Evolutionary conservation across 176 grass and related monocot genomes (phyloP).

Genomic region (Puya raimondii): DNA sequence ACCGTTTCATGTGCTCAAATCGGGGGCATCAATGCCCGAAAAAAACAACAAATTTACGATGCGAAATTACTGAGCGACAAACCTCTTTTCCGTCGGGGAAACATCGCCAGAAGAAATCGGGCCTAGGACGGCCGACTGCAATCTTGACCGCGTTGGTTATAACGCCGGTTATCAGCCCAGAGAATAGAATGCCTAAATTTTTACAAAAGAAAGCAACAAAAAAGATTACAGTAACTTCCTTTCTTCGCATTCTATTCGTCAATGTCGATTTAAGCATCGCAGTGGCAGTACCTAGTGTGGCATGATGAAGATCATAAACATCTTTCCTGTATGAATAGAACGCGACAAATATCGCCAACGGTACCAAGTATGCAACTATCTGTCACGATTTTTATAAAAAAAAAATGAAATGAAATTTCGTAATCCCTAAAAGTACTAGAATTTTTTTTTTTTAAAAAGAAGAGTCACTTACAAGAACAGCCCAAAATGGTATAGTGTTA

Average conservation of each 20-base stretch:
- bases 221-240: neutral
- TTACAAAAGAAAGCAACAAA: neutral
- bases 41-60: neutral
- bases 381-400: slow-evolving; percentile 15
- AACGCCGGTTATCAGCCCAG: slow-evolving; percentile 63
- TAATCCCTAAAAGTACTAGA: neutral
- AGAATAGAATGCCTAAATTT: slow-evolving; percentile 47
- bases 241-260: neutral
- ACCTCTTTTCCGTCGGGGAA: slow-evolving; percentile 94
- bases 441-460: neutral
- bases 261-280: neutral
- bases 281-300: slow-evolving; percentile 43
- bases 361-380: slow-evolving; percentile 53
- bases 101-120: slow-evolving; percentile 88
- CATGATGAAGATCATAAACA: slow-evolving; percentile 81
- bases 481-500: slow-evolving; percentile 59
- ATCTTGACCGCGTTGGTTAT: slow-evolving; percentile 54
- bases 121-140: slow-evolving; percentile 71
- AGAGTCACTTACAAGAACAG: slow-evolving; percentile 53
- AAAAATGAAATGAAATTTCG: neutral
- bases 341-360: slow-evolving; percentile 35
- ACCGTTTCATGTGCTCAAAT: neutral
- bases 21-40: neutral
- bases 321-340: slow-evolving; percentile 50
- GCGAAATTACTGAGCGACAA: slow-evolving; percentile 4